These are phyloP conservation scores for Aspergillus sclerotioniger DNA, from an alignment of 495 filamentous ascomycete genomes.

Conservation along the genomic window DNA sequence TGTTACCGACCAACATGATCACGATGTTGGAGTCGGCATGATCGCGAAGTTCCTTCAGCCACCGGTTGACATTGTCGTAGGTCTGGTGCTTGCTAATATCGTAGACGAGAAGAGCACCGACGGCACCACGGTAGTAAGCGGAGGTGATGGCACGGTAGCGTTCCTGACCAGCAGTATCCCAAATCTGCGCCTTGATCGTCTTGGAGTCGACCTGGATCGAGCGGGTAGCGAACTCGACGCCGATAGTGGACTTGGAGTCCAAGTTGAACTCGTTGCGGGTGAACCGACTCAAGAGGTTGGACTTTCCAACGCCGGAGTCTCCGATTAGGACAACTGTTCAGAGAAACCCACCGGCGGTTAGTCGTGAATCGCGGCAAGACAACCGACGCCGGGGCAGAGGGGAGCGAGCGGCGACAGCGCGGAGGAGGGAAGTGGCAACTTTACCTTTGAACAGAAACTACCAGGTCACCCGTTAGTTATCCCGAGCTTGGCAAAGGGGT, in stretches of 20 bases:
- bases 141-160: conserved; percentile 98
- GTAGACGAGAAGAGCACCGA: conserved; percentile 96
- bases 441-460: conserved; percentile 99
- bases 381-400: neutral
- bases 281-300: conserved; percentile 98
- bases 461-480: conserved; percentile 22
- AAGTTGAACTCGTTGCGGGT: conserved; percentile 99
- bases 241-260: conserved; percentile 99
- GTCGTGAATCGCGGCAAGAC: conserved; percentile 5
- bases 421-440: conserved; percentile 28
- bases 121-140: conserved; percentile 96
- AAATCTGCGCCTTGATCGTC: conserved; percentile 99
- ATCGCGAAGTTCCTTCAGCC: conserved; percentile 97
- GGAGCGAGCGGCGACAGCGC: conserved; percentile 18
- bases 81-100: conserved; percentile 99
- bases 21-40: conserved; percentile 99
- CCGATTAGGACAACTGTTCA: conserved; percentile 91
- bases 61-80: conserved; percentile 97
- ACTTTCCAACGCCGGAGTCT: conserved; percentile 99
- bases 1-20: conserved; percentile 99
- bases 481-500: neutral
- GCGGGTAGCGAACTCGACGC: conserved; percentile 97
- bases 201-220: conserved; percentile 99
- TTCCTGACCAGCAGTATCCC: conserved; percentile 99
- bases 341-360: conserved; percentile 21